Evolutionary conservation across 768 basidiomycete species (phyloP).

Genomic region (Dentipellis fragilis): DNA sequence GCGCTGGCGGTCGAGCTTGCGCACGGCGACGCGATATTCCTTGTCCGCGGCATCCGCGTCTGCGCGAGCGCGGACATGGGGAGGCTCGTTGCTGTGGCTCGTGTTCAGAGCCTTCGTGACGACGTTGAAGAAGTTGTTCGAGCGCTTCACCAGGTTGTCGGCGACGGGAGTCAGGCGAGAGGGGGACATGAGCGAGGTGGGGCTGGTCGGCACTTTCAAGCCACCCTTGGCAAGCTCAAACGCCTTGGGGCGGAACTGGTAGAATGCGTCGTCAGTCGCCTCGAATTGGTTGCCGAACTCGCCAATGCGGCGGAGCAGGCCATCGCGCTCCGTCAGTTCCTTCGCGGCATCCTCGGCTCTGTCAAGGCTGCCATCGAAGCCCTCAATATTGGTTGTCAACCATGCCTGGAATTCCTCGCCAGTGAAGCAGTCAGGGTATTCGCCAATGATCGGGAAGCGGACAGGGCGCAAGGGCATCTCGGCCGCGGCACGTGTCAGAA

Average conservation of each 20-base stretch:
- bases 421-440: constrained; percentile 69
- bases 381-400: constrained; percentile 70
- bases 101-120: constrained; percentile 60
- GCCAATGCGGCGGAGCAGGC: constrained; percentile 61
- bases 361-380: constrained; percentile 69
- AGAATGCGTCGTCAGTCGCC: constrained; percentile 67
- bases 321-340: constrained; percentile 43
- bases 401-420: constrained; percentile 86
- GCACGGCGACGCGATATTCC: constrained; percentile 68
- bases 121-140: constrained; percentile 56
- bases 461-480: constrained; percentile 66
- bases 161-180: constrained; percentile 23
- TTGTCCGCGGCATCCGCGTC: constrained; percentile 81
- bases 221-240: constrained; percentile 42
- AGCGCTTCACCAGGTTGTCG: constrained; percentile 58
- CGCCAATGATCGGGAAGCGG: constrained; percentile 71
- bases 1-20: constrained; percentile 77
- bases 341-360: constrained; percentile 63
- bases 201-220: constrained; percentile 19
- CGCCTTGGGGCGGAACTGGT: constrained; percentile 78
- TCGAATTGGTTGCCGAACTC: constrained; percentile 80
- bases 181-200: constrained; percentile 22
- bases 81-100: constrained; percentile 45
- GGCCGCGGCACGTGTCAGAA: constrained; percentile 60
- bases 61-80: constrained; percentile 56